These are phyloP conservation scores for Pelargonium fulgidum DNA, from an alignment of 441 rosid species.

Conservation along the genomic window DNA sequence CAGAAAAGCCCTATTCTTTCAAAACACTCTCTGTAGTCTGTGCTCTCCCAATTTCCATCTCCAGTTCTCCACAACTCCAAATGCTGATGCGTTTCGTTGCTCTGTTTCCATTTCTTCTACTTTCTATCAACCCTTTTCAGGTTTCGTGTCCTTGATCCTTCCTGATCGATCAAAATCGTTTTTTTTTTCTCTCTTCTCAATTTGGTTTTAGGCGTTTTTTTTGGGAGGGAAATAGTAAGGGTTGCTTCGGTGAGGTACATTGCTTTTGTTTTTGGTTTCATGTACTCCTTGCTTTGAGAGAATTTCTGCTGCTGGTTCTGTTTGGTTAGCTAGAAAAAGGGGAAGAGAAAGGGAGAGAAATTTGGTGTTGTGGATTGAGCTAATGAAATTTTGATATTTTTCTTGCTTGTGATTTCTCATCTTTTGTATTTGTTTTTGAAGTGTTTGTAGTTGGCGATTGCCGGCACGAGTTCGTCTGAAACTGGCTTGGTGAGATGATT, in stretches of 20 bases:
- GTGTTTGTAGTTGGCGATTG: too few species aligned
- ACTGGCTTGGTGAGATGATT: too few species aligned
- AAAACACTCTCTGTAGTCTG: neutral
- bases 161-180: neutral
- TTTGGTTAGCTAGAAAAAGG: neutral
- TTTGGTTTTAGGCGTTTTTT: neutral
- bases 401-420: neutral
- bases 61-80: neutral
- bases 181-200: neutral
- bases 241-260: neutral
- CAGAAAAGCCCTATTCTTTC: neutral
- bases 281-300: neutral
- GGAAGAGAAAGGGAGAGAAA: neutral
- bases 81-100: neutral
- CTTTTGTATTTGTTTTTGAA: neutral
- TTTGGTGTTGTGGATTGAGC: neutral
- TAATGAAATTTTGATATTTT: neutral
- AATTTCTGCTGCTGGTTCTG: neutral
- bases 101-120: neutral
- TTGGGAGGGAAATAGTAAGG: neutral
- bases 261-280: too few species aligned
- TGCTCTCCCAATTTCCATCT: neutral
- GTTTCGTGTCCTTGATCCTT: neutral
- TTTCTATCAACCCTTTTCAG: neutral
- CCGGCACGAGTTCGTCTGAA: too few species aligned